Base-by-base conservation (phyloP, 257 asterid genomes). In the Ehretia macrophylla region DNA sequence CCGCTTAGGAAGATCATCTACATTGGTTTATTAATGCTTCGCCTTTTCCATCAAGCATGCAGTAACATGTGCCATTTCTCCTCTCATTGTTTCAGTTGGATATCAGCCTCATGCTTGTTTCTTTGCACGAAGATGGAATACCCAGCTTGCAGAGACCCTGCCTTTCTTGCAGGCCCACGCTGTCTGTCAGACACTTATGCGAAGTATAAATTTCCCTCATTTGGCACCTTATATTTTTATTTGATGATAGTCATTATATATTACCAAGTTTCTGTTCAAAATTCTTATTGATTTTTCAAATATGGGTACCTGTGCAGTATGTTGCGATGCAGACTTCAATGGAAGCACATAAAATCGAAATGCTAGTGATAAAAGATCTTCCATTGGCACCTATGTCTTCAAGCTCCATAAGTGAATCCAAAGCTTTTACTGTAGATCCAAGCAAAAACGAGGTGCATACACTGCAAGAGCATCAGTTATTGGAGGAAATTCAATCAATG, bases 71-170 rank as follows among this genome's bases (percentile, higher is more conserved):
- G n/a, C 49, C 1, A 9, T 22, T 50, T 73, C 53, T 61, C 11
- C 27, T 73, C 51, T 73, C 62, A 40, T 67, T 54, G 62, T 72
- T 74, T 57, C 93, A 91, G 96, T 62, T 84, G 77, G 94, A 82
- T 57, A 71, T 75, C 55, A 66, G 83, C 47, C 77, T 91, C 57
- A 68, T 74, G 73, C 85, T 91, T 38, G 81, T 91, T 62, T 77
- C 96, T 1, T 64, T 82, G 70, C 71, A 81, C 5, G 81, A 79
- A 69, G 81, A 84, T 74, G 83, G 69, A 62, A 77, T 88, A 62
- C 94, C 95, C 64, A 82, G 71, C 76, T 77, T 91, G 87, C 84
- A 85, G 72, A 81, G 92, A 44, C 95, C 98, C 42, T 84, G 79
- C 63, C 81, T 91, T 47, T 75, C 81, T 79, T 88, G 98, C 78